These are phyloP conservation scores for Decorospora gaudefroyi DNA, from an alignment of 2,329 filamentous ascomycete genomes.

Conservation along the genomic window DNA sequence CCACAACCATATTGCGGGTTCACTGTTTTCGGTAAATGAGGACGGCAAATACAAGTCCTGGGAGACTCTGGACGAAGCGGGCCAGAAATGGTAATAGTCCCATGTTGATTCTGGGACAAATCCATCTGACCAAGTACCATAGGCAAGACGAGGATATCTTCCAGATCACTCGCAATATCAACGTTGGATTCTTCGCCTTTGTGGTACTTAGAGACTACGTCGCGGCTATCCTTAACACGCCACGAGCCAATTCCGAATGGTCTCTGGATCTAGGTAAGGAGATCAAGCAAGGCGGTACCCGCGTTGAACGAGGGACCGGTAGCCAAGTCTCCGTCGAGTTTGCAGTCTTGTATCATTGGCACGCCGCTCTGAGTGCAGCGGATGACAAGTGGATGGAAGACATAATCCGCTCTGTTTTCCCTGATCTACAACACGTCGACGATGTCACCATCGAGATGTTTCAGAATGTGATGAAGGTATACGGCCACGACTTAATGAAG, in stretches of 20 bases:
- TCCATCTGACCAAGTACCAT: conserved; percentile 40
- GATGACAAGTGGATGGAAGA: conserved; percentile 80
- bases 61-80: conserved; percentile 60
- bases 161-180: conserved; percentile 64
- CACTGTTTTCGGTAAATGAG: conserved; percentile 81
- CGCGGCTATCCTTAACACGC: conserved; percentile 74
- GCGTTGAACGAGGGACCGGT: conserved; percentile 66
- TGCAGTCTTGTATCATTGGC: conserved; percentile 85
- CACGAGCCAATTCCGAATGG: conserved; percentile 74
- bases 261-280: conserved; percentile 73
- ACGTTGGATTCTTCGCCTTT: conserved; percentile 58
- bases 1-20: conserved; percentile 81
- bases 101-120: conserved; percentile 50
- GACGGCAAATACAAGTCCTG: conserved; percentile 72
- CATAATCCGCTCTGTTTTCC: conserved; percentile 32
- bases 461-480: conserved; percentile 44
- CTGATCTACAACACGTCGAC: conserved; percentile 36
- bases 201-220: conserved; percentile 80
- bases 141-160: conserved; percentile 39
- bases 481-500: conserved; percentile 60
- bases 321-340: conserved; percentile 86
- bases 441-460: conserved; percentile 44
- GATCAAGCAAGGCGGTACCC: conserved; percentile 61
- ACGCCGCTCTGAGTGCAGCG: conserved; percentile 72
- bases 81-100: conserved; percentile 47